These are phyloP conservation scores for Puccinia coronata DNA, from an alignment of 1,284 basidiomycete species.

Conservation along the genomic window DNA sequence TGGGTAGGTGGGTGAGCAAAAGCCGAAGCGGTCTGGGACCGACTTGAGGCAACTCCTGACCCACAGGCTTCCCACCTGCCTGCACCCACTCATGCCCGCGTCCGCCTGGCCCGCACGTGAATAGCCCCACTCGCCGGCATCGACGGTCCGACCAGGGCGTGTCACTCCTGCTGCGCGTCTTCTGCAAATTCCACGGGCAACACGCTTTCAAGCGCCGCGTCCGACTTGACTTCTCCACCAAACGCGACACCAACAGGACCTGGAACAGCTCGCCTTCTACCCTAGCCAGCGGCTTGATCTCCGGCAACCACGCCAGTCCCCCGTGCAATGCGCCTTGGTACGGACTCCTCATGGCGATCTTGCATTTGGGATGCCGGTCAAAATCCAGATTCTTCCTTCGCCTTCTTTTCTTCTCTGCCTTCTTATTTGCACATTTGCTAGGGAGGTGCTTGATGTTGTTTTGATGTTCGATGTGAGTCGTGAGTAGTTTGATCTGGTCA, in stretches of 20 bases:
- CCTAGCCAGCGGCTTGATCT: constrained; percentile 67
- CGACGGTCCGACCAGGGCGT: constrained; percentile 59
- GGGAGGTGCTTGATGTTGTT: not conserved
- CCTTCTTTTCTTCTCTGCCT: not conserved
- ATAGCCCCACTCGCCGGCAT: constrained; percentile 84
- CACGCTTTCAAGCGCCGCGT: not conserved
- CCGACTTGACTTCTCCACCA: constrained; percentile 70
- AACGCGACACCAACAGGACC: constrained; percentile 70
- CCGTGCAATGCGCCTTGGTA: constrained; percentile 91
- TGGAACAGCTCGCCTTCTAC: constrained; percentile 86
- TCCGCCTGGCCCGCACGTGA: constrained; percentile 91
- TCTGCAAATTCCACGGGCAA: constrained; percentile 58
- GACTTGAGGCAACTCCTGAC: constrained; percentile 66
- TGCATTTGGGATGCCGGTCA: constrained; percentile 65
- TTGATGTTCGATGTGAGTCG: constrained; percentile 8
- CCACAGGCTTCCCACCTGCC: constrained; percentile 91
- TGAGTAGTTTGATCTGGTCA: not conserved
- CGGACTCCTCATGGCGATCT: constrained; percentile 87
- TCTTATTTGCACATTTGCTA: not conserved
- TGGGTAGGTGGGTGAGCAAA: not conserved
- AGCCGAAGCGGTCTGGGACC: constrained; percentile 45
- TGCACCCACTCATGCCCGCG: constrained; percentile 87
- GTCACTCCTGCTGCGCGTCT: constrained; percentile 53
- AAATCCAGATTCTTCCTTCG: constrained; percentile 47
- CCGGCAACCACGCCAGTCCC: constrained; percentile 77